A percentile compares a stretch with the other conserved stretches of the same genome.
These are phyloP conservation scores for Sclerotinia sclerotiorum DNA, from an alignment of 2,329 filamentous ascomycete genomes.

Conservation along the genomic window DNA sequence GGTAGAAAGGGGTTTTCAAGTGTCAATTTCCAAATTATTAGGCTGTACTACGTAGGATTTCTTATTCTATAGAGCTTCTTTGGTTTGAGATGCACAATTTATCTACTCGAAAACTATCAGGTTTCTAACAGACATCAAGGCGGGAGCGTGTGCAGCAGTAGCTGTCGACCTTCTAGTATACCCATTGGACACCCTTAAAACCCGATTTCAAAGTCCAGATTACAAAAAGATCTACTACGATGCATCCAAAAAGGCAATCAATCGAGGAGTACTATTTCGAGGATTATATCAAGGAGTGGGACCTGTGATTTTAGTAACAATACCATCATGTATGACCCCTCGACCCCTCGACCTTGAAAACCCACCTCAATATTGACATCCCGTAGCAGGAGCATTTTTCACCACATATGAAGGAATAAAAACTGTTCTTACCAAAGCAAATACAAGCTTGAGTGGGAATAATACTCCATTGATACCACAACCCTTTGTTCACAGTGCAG, in stretches of 20 bases:
- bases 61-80: not conserved
- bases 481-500: constrained; percentile 68
- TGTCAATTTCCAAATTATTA: not conserved
- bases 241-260: constrained; percentile 54
- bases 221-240: constrained; percentile 67
- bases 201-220: constrained; percentile 75
- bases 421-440: constrained; percentile 55
- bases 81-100: not conserved
- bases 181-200: constrained; percentile 87
- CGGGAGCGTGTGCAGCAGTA: constrained; percentile 81
- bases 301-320: constrained; percentile 72
- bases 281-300: constrained; percentile 84
- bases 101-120: not conserved
- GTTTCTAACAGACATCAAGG: constrained; percentile 49
- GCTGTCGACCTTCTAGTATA: constrained; percentile 76
- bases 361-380: constrained; percentile 27
- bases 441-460: constrained; percentile 46
- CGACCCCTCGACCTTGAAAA: no score
- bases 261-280: constrained; percentile 58
- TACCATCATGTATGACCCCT: constrained; percentile 68
- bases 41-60: not conserved
- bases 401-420: constrained; percentile 84
- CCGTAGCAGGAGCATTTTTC: constrained; percentile 80
- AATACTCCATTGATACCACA: constrained; percentile 67
- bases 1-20: not conserved